These are phyloP conservation scores for Evansstolkia leycettana DNA, from an alignment of 495 filamentous ascomycete species.

Conservation along the genomic window DNA sequence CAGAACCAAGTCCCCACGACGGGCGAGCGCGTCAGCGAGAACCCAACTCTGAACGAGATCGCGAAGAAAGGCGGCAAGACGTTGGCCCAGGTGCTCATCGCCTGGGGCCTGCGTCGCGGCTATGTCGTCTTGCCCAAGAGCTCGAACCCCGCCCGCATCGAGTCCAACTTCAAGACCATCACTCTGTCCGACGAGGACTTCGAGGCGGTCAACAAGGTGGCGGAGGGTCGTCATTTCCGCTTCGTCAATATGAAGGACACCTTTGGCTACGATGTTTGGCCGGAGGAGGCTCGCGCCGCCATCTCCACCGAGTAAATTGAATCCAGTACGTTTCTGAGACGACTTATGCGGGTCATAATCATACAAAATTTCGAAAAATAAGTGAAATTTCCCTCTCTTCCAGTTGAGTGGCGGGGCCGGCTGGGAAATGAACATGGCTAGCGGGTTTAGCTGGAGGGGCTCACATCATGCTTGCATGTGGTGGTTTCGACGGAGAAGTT, in stretches of 20 bases:
- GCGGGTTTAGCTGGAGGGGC: no score
- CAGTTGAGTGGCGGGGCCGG: no score
- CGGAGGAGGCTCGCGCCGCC: conserved; percentile 22
- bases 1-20: conserved; percentile 50
- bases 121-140: conserved; percentile 64
- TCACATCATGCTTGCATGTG: no score
- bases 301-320: neutral
- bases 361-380: no score
- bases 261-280: conserved; percentile 43
- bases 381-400: no score
- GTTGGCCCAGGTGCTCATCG: conserved; percentile 52
- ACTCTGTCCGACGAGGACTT: conserved; percentile 41
- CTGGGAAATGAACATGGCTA: no score
- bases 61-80: conserved; percentile 52
- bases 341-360: no score
- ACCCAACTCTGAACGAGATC: conserved; percentile 47
- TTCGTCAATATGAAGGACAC: conserved; percentile 78
- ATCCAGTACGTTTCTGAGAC: no score
- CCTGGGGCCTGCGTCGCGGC: conserved; percentile 59
- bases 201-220: conserved; percentile 46
- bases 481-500: no score
- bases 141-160: conserved; percentile 49
- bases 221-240: conserved; percentile 46
- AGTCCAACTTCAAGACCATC: conserved; percentile 55
- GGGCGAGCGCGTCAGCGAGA: conserved; percentile 47